Percentiles rank a stretch among this genome's conserved stretches.
Conservation (phyloP, 176 grass and related monocot genomes). For the Aegilops longissima region DNA sequence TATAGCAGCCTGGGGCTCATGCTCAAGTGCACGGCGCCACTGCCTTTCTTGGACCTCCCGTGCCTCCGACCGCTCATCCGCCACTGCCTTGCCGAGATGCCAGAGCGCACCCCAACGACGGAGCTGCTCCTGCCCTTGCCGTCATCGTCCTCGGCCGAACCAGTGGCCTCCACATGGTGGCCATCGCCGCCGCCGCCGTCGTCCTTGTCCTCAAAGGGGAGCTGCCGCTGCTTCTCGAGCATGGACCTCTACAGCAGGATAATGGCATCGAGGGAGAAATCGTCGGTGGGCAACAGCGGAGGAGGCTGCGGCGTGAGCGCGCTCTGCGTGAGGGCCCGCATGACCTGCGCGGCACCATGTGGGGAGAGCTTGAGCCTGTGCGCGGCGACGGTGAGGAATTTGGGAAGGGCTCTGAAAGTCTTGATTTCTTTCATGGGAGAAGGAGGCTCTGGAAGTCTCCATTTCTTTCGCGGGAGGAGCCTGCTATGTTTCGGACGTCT, state of each 20-base stretch:
- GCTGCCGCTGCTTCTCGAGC: slow-evolving; percentile 96
- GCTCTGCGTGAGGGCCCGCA: slow-evolving; percentile 74
- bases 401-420: too few species aligned
- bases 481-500: too few species aligned
- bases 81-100: slow-evolving; percentile 62
- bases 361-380: slow-evolving; percentile 45
- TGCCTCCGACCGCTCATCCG: slow-evolving; percentile 53
- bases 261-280: slow-evolving; percentile 70
- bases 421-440: too few species aligned
- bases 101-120: slow-evolving; percentile 47
- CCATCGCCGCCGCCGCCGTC: background rate
- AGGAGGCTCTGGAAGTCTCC: too few species aligned
- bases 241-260: slow-evolving; percentile 82
- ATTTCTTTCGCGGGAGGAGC: too few species aligned
- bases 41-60: slow-evolving; percentile 28
- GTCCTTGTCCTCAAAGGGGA: slow-evolving; percentile 68
- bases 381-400: slow-evolving; percentile 38
- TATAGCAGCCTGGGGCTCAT: slow-evolving; percentile 76
- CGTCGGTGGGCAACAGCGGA: background rate
- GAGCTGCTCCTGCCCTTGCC: background rate
- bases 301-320: slow-evolving; percentile 29
- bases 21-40: slow-evolving; percentile 8
- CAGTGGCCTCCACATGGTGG: background rate
- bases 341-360: slow-evolving; percentile 50
- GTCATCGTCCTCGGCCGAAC: background rate